These are phyloP conservation scores for Aspergillus quadricinctus DNA, from an alignment of 2,329 filamentous ascomycete genomes.

Conservation along the genomic window DNA sequence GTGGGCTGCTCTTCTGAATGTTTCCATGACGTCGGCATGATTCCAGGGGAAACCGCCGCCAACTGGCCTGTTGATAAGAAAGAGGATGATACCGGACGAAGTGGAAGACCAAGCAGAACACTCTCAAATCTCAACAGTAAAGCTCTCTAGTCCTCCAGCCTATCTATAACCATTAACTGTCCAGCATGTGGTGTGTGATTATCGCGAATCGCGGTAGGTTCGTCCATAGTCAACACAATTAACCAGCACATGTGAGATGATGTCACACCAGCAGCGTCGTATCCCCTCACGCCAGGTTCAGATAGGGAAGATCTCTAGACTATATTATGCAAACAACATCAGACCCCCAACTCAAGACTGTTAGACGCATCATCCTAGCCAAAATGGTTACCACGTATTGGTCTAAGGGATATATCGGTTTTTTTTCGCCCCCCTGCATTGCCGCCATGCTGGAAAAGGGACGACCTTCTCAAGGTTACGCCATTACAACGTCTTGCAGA, in stretches of 20 bases:
- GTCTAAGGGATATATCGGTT: neutral
- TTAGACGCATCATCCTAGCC: too few relatives aligned
- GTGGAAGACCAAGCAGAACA: neutral
- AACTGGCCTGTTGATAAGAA: neutral
- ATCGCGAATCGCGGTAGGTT: neutral
- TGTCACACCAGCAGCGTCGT: slow-evolving; percentile 12
- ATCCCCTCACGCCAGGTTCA: neutral
- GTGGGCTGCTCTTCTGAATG: neutral
- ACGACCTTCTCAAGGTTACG: slow-evolving; percentile 8
- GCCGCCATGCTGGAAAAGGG: slow-evolving; percentile 5
- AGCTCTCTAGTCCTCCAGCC: neutral
- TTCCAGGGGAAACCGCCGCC: neutral
- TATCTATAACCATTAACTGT: neutral
- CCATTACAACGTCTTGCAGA: slow-evolving; percentile 25
- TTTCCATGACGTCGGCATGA: neutral
- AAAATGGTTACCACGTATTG: neutral
- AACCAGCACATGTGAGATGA: slow-evolving; percentile 12
- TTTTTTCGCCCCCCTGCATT: slow-evolving; percentile 17
- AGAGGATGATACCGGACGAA: neutral
- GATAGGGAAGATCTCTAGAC: neutral
- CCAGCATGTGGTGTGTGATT: neutral
- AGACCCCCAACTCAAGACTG: neutral
- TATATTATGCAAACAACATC: neutral
- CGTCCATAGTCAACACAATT: neutral
- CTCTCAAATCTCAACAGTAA: neutral